Conservation (phyloP, 805 yeast species). For the Spathaspora boniae region DNA sequence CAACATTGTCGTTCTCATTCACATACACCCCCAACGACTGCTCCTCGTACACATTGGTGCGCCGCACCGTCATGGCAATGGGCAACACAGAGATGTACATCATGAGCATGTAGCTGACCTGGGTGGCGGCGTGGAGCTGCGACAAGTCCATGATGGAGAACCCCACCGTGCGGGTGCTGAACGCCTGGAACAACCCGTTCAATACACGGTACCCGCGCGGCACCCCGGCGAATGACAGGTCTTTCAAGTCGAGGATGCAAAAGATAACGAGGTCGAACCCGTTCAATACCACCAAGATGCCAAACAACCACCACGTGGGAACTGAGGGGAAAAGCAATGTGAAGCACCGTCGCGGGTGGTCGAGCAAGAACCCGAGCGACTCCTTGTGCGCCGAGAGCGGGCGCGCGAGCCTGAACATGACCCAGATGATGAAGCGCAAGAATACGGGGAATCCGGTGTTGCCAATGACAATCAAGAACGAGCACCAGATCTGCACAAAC, state of each 20-base stretch:
- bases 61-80: conserved; percentile 89
- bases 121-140: conserved; percentile 81
- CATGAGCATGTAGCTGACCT: conserved; percentile 91
- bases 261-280: conserved; percentile 77
- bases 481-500: conserved; percentile 59
- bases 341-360: conserved; percentile 96
- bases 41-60: conserved; percentile 97
- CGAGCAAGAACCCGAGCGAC: conserved; percentile 79
- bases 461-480: conserved; percentile 81
- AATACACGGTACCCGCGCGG: conserved; percentile 68
- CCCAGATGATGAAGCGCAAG: conserved; percentile 80
- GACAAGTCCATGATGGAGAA: conserved; percentile 70
- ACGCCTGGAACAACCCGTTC: conserved; percentile 86
- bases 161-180: conserved; percentile 94
- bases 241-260: conserved; percentile 68
- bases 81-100: conserved; percentile 98
- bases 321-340: conserved; percentile 86
- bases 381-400: conserved; percentile 66
- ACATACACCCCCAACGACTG: conserved; percentile 90
- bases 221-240: conserved; percentile 47
- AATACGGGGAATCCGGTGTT: conserved; percentile 92
- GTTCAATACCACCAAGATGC: conserved; percentile 70
- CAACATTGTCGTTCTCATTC: conserved; percentile 26
- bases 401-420: conserved; percentile 61
- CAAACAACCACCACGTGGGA: conserved; percentile 93